Base-by-base conservation (phyloP, 2,329 filamentous ascomycete species). In the Drechmeria coniospora region DNA sequence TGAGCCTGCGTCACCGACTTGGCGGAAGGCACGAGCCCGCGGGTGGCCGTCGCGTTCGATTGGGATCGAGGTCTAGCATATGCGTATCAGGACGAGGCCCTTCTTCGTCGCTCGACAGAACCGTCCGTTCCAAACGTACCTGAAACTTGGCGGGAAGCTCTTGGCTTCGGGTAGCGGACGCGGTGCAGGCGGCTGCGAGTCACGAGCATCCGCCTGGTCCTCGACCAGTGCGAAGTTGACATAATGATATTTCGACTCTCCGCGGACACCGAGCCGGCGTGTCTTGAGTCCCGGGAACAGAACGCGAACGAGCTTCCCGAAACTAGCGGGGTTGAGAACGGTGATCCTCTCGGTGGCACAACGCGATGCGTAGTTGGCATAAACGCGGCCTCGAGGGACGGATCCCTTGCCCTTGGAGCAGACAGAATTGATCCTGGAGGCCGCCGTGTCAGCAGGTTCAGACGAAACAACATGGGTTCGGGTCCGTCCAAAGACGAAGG, bases 201-300 rank as follows among this genome's bases (percentile, higher is more conserved):
- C 57, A 23, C 51, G 50, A 4, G 57, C 35, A 10, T 68, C 64
- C 4, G 59, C 51, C 29, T 66, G 57, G 32, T 75, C 71, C 27
- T 75, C 71, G 23, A 59, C 54, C 27, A 77, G 52, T 9, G 59
- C 59, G 42, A 78, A 78, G 44, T 75, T 74, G 25, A 77, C 72
- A 45, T 98, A 98, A 53, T 98, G 90, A 51, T 98, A 98, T 50
- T 98, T 98, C 10, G 90, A 98, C 57, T 95, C 87, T 37, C 90
- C 90, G 29, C 90, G 74, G 25, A 95, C 86, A 36, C 90, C 90
- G 9, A 98, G 64, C 37, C 90, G 72, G 33, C 90, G 70, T 18
- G 90, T 98, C 54, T 92, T 87, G 14, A 98, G 76, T 23, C 86
- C 87, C 0, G 90, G 87, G 43, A 95, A 98, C 28, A 98, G 79